Base-by-base conservation (phyloP, 345 rosid species). In the Ceriops tagal region DNA sequence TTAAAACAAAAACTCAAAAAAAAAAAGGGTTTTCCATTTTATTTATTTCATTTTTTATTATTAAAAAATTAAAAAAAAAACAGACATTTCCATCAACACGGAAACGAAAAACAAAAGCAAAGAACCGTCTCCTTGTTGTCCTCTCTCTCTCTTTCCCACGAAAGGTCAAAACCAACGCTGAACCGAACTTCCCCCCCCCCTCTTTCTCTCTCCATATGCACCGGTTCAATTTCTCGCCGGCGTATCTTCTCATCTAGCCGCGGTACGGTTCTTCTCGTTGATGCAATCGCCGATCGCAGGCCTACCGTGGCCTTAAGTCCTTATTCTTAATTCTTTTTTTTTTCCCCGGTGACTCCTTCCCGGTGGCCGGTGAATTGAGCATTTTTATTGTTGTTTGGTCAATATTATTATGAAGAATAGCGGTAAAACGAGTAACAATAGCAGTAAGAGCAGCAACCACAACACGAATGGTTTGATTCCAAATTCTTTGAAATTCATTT, bases 401-500 rank as follows among this genome's bases (percentile, higher is more conserved):
- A 37, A 39, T 22, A 61, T 61, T 43, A 90, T 72, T 91, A 91
- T 91, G 96, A 91, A 85, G 89, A 84, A 81, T 69, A 80, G 39
- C 78, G 58, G 43, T 61, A 78, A 73, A 31, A 81, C 64, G 66
- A 74, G 75, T 56, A 81, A 69, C 35, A 73, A 72, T 27, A 71
- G 65, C 52, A 69, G 35, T 58, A 85, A 84, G 60, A 76, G 28
- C 34, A 66, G 47, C 51, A 62, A 56, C 62, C 65, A 58, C 59
- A 71, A 63, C 53, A 70, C 56, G 18, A 83, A 87, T 77, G 83
- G 89, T 16, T 83, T 95, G 62, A 37, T 95, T 53, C 97, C 97
- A 1, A 83, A 75, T 83, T 92, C 97, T 15, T 69, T 92, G 67
- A 95, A 85, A 76, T 89, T 95, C 76, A 87, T 95, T 67, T 95